phyloP scores from a whole-genome alignment of 306 rosid genomes.

The Gastrolobium bilobum region DNA sequence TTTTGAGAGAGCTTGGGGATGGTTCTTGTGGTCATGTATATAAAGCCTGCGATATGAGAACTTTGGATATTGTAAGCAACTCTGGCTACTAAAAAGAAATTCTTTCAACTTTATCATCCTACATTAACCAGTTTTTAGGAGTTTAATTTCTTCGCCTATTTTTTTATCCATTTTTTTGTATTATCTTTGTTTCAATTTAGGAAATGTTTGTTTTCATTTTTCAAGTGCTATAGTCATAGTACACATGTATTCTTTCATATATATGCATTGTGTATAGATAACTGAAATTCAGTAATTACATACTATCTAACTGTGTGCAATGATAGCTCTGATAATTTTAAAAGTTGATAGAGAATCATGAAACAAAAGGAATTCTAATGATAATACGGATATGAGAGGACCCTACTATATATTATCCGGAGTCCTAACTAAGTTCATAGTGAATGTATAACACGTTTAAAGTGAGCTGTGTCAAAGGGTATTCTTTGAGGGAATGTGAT shows the following conservation, averaged over 20 bases:
- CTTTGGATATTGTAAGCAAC: conserved; percentile 76
- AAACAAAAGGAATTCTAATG: background rate
- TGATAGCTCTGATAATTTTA: background rate
- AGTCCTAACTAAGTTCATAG: background rate
- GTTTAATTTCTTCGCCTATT: conserved; percentile 1
- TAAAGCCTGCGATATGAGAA: conserved; percentile 75
- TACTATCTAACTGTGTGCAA: conserved; percentile 10
- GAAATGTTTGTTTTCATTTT: background rate
- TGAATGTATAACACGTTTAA: conserved; percentile 14
- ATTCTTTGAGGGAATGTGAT: conserved; percentile 16
- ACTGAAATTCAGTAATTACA: background rate
- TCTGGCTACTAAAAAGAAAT: conserved; percentile 28
- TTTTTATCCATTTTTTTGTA: background rate
- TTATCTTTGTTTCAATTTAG: background rate
- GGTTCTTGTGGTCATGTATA: conserved; percentile 94
- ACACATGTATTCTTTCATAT: background rate
- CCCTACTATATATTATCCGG: background rate
- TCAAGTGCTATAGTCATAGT: background rate
- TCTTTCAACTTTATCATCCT: conserved; percentile 35
- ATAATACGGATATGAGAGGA: background rate
- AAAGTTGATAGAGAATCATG: conserved; percentile 3
- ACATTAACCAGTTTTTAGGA: background rate
- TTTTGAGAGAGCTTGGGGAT: conserved; percentile 90
- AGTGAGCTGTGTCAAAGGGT: conserved; percentile 26
- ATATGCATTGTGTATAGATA: background rate